phyloP scores from a whole-genome alignment of 176 grass and related monocot species.

The Chrysopogon serrulatus region DNA sequence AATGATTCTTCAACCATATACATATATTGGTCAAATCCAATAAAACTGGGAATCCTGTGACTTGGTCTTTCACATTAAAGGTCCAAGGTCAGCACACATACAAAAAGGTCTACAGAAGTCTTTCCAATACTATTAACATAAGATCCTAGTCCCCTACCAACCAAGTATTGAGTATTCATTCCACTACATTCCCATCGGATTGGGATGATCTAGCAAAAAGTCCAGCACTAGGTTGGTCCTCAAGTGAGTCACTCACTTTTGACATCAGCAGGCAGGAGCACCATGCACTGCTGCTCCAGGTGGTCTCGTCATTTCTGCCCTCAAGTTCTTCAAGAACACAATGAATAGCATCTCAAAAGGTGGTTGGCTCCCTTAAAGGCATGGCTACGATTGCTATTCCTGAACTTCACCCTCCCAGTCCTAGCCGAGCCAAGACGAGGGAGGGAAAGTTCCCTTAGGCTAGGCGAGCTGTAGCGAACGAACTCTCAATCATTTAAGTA shows the following conservation, averaged over 20 bases:
- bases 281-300: slow-evolving; percentile 9
- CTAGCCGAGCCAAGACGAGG: background rate
- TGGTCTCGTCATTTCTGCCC: background rate
- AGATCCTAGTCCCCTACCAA: background rate
- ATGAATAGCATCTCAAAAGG: slow-evolving; percentile 26
- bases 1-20: background rate
- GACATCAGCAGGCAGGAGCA: slow-evolving; percentile 22
- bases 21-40: background rate
- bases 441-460: slow-evolving; percentile 7
- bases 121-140: background rate
- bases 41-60: background rate
- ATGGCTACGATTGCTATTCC: slow-evolving; percentile 21
- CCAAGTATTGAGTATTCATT: background rate
- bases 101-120: background rate
- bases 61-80: background rate
- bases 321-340: slow-evolving; percentile 7
- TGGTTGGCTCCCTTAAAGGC: slow-evolving; percentile 29
- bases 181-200: slow-evolving; percentile 15
- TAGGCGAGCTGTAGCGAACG: background rate
- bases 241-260: background rate
- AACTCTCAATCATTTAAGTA: slow-evolving; percentile 30
- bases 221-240: slow-evolving; percentile 18
- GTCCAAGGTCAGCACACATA: background rate
- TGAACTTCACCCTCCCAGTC: background rate
- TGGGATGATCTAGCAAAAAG: slow-evolving; percentile 22